Evolutionary conservation across 2,329 filamentous ascomycete species (phyloP).

Genomic region (Aspergillus alliaceus): DNA sequence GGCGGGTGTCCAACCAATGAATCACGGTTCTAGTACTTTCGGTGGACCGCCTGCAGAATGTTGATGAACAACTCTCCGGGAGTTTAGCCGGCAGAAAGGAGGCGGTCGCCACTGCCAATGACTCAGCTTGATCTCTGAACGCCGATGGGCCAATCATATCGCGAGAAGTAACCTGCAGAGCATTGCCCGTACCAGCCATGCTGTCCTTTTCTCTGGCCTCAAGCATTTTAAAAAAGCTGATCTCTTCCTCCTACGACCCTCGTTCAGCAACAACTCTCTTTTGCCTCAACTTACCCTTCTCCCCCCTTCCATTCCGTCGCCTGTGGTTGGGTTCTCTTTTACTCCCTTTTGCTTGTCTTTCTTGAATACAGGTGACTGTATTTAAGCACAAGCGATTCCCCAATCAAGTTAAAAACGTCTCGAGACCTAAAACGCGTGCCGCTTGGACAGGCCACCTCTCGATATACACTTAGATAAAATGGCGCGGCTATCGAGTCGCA

Average conservation of each 20-base stretch:
- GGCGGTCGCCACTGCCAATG: slow-evolving; percentile 26
- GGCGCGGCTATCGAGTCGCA: slow-evolving; percentile 57
- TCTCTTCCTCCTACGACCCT: neutral
- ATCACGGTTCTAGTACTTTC: slow-evolving; percentile 34
- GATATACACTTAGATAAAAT: slow-evolving; percentile 43
- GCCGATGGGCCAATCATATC: slow-evolving; percentile 32
- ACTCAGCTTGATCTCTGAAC: slow-evolving; percentile 24
- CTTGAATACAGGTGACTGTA: slow-evolving; percentile 1
- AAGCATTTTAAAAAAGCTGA: slow-evolving; percentile 2
- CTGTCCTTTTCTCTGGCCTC: slow-evolving; percentile 18
- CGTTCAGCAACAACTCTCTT: slow-evolving; percentile 9
- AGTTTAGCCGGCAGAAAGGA: slow-evolving; percentile 14
- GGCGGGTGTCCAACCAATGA: neutral
- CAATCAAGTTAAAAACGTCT: neutral
- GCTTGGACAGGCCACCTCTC: slow-evolving; percentile 13
- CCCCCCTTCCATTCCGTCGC: slow-evolving; percentile 6
- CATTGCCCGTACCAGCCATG: slow-evolving; percentile 31
- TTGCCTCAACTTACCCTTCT: slow-evolving; percentile 16
- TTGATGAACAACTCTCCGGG: slow-evolving; percentile 2
- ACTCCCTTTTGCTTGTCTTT: slow-evolving; percentile 5
- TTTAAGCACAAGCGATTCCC: neutral
- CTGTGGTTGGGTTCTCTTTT: slow-evolving; percentile 15
- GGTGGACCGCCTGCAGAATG: slow-evolving; percentile 18
- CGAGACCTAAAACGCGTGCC: slow-evolving; percentile 6
- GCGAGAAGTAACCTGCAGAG: slow-evolving; percentile 39